Evolutionary conservation across 2,329 filamentous ascomycete genomes (phyloP), one percentile per base, ranked within the genome.

Genomic region (Verticillium longisporum): DNA sequence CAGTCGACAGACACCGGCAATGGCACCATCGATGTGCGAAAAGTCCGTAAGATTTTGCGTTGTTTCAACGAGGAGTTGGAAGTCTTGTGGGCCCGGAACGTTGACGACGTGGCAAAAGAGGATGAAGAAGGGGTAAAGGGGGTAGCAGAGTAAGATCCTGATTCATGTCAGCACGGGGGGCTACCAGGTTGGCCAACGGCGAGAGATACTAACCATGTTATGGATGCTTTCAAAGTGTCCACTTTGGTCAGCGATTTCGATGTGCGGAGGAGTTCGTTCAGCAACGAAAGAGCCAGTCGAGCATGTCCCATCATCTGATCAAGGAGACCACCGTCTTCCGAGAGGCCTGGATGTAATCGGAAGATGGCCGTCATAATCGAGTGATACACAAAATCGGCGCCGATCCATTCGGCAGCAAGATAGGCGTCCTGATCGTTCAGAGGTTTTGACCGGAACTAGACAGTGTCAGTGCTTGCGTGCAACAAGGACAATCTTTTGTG

Each of bases 61-160:
- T 15, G 41, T 41, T n/a, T 58, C 37, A 2, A 26, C 31, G 18
- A 58, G 38, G 13, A 58, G 21, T n/a, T 58, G 26, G 41, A 45
- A 58, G 37, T 58, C 56, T n/a, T 38, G 41, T 6, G 21, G 37
- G 36, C 50, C 56, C 9, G 56, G 50, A 7, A 38, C 36, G 34
- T 58, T 58, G 37, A 58, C 41, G 37, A 58, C 38, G 26, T 58
- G 41, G 37, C 56, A 58, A 38, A 58, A 58, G 56, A 58, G 37
- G 36, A 58, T 58, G 38, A 58, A 58, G 13, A 58, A 58, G 11
- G 56, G 56, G 56, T 18, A 58, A 4, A 58, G 56, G 21, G 56
- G 56, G 14, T 58, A 58, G 14, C 37, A 58, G 11, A 58, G 56
- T 9, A 58, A 21, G 13, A 58, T 50, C 56, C 56, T 58, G 13